A percentile compares a stretch with the other conserved stretches of the same genome.
Evolutionary conservation across 2,329 filamentous ascomycete species (phyloP).

Genomic region (Venturia asperata): DNA sequence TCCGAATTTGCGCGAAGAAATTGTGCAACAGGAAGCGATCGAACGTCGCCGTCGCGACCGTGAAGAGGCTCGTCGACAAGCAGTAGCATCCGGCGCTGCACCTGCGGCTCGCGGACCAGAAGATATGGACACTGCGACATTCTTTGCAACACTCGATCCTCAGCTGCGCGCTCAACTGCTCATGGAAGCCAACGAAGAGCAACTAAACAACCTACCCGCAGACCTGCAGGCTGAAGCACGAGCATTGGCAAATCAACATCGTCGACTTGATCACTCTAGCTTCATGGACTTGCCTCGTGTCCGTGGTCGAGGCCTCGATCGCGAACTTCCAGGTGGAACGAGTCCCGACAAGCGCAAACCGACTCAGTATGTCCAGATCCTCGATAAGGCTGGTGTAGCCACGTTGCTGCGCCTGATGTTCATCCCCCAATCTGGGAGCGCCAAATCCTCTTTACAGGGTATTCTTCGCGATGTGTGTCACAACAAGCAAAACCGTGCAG

Average conservation of each 20-base stretch:
- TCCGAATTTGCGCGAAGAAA: conserved; percentile 79
- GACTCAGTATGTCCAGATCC: conserved; percentile 85
- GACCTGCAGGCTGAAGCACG: conserved; percentile 83
- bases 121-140: conserved; percentile 90
- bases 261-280: conserved; percentile 41
- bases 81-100: conserved; percentile 42
- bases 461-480: conserved; percentile 89
- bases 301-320: conserved; percentile 22
- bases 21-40: conserved; percentile 81
- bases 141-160: conserved; percentile 82
- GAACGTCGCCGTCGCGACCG: conserved; percentile 84
- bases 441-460: conserved; percentile 74
- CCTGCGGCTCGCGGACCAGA: conserved; percentile 49
- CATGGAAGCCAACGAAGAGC: conserved; percentile 83
- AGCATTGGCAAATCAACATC: conserved; percentile 52
- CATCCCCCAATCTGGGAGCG: conserved; percentile 81
- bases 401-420: conserved; percentile 99
- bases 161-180: conserved; percentile 78
- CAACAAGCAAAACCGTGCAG: conserved; percentile 90
- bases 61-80: conserved; percentile 67
- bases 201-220: conserved; percentile 74
- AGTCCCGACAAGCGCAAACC: conserved; percentile 59
- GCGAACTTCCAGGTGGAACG: conserved; percentile 29
- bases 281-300: conserved; percentile 25
- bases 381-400: conserved; percentile 91